Conservation (phyloP, 768 basidiomycete genomes). For the Mycena crocata region DNA sequence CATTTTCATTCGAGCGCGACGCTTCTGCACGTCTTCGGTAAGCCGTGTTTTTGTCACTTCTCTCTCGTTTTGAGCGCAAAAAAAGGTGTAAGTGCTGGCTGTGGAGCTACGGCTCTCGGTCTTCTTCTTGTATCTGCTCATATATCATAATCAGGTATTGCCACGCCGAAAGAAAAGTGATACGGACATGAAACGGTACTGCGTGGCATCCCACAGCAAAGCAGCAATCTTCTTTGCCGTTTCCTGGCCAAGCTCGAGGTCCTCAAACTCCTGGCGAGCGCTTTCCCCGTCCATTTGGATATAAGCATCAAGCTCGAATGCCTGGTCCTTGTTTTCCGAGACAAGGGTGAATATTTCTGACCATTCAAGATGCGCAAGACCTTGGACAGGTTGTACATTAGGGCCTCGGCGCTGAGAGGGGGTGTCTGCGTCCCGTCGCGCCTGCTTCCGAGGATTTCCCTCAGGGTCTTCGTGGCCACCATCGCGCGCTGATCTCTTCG, state of each 20-base stretch:
- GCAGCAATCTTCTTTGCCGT: not conserved
- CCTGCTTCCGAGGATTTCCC: too few species aligned
- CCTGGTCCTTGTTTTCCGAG: not conserved
- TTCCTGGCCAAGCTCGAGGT: not conserved
- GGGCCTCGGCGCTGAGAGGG: too few species aligned
- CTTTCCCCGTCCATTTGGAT: not conserved
- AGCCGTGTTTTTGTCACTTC: not conserved
- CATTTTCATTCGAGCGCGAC: constrained; percentile 29
- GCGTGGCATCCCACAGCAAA: not conserved
- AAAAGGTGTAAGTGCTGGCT: not conserved
- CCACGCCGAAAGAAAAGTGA: too few species aligned
- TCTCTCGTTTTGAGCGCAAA: not conserved
- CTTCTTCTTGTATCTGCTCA: not conserved
- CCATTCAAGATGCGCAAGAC: too few species aligned
- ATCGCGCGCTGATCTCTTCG: too few species aligned
- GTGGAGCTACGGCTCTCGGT: not conserved
- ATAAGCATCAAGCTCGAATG: not conserved
- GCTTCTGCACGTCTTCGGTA: constrained; percentile 2
- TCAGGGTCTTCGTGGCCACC: too few species aligned
- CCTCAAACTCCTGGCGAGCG: not conserved
- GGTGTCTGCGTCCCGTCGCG: too few species aligned
- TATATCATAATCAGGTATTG: not conserved
- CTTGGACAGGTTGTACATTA: too few species aligned
- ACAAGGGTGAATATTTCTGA: not conserved
- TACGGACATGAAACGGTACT: not conserved